A percentile compares a stretch with the other conserved stretches of the same genome.
phyloP scores from a whole-genome alignment of 148 eudicot genomes.

The Arctostaphylos glauca region DNA sequence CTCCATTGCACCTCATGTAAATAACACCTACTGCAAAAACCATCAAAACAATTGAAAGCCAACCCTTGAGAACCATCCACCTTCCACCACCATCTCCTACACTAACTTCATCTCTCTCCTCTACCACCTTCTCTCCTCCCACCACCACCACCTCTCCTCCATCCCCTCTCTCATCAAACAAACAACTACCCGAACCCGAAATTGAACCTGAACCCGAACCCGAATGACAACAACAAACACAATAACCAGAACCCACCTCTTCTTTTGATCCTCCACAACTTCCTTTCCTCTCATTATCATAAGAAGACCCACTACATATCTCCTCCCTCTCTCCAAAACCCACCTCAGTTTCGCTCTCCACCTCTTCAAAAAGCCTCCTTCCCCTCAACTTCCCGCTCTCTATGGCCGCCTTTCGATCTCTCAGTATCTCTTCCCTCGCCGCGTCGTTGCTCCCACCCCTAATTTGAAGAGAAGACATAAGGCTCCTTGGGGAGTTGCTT shows the following conservation, averaged over 20 bases:
- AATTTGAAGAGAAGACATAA: slow-evolving; percentile 25
- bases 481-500: slow-evolving; percentile 19
- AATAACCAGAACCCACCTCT: neutral
- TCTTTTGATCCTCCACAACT: slow-evolving; percentile 9
- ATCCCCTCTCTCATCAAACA: slow-evolving; percentile 1
- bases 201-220: slow-evolving; percentile 6
- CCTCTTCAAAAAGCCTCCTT: slow-evolving; percentile 20
- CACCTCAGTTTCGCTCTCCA: slow-evolving; percentile 2
- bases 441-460: neutral
- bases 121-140: neutral
- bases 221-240: slow-evolving; percentile 4
- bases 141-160: neutral
- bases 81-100: neutral
- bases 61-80: neutral
- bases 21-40: neutral
- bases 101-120: neutral
- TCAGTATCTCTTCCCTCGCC: neutral
- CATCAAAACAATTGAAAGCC: slow-evolving; percentile 8
- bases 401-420: slow-evolving; percentile 3
- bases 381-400: slow-evolving; percentile 14
- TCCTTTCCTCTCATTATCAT: slow-evolving; percentile 3
- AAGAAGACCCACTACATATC: neutral
- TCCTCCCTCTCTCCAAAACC: neutral
- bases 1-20: slow-evolving; percentile 14
- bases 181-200: slow-evolving; percentile 11